phyloP scores from a whole-genome alignment of 179 eudicot genomes.

The Camellia oleifera region DNA sequence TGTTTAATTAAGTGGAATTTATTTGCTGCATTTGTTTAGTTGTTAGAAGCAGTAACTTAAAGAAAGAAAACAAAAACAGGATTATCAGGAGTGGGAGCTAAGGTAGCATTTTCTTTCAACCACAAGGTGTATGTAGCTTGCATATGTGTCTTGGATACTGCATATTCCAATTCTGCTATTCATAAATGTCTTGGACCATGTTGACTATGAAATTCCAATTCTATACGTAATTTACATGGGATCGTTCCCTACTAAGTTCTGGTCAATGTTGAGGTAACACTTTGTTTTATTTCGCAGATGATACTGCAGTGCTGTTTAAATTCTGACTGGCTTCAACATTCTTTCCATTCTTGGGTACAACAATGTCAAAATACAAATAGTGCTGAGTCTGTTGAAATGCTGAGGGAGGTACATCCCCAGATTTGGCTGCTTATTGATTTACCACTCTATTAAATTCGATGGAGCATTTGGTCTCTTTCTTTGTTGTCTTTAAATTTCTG shows the following conservation, averaged over 20 bases:
- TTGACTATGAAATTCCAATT: background rate
- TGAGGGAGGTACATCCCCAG: slow-evolving; percentile 63
- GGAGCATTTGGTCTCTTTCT: background rate
- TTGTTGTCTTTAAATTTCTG: background rate
- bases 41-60: too few species aligned
- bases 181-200: background rate
- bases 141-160: background rate
- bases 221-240: background rate
- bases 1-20: too few species aligned
- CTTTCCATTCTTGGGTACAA: slow-evolving; percentile 64
- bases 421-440: slow-evolving; percentile 10
- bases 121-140: background rate
- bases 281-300: slow-evolving; percentile 49
- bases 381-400: slow-evolving; percentile 83
- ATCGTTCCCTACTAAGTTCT: background rate
- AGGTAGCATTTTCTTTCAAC: background rate
- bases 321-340: slow-evolving; percentile 66
- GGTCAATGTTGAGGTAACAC: background rate
- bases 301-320: slow-evolving; percentile 53
- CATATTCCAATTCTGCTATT: background rate
- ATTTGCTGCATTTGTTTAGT: too few species aligned
- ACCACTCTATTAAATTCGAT: slow-evolving; percentile 2
- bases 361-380: slow-evolving; percentile 65
- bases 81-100: too few species aligned
- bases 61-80: too few species aligned